Base-by-base conservation (phyloP, 1,284 basidiomycete species). In the Leccinum angustisporum region DNA sequence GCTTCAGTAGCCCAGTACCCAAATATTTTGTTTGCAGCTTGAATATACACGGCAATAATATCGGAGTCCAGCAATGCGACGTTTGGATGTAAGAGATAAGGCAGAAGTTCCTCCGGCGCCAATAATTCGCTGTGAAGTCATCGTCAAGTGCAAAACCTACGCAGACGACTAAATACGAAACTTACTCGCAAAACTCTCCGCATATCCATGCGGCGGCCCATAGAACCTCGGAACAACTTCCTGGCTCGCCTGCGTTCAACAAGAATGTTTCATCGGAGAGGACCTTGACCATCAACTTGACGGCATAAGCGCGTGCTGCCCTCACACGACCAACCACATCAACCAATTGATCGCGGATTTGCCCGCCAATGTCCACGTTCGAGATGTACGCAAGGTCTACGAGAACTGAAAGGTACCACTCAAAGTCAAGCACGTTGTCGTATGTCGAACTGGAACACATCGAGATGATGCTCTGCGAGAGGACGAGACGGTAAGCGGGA, bases 151-250 rank as follows among this genome's bases (percentile, higher is more conserved):
- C 34, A 65, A 63, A 57, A 38, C 40, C 9, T 57, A 61, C 21
- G 21, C 21, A 5, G 6, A 64, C 31, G 34, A 51, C 50, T 46
- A 21, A 52, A 43, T 27, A 54, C 27, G 56, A 56, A 31, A 62
- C 90, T 66, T 62, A 88, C 88, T 86, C 81, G 81, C 91, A 88
- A 73, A 95, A 95, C 76, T 99, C 97, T 30, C 96, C 96, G 67
- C 92, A 94, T 65, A 98, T 92, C 91, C 93, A 98, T 1, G 94
- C 94, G 5, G 94, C 95, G 2, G 95, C 96, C 81, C 91, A 93
- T 1, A 98, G 78, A 8, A 97, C 84, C 66, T 96, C 93, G 1
- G 87, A 83, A 69, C 91, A 94, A 61, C 86, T 80, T 46, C 85
- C 81, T 66, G 86, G 83, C 5, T 86, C 86, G 27, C 79, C 77